Base-by-base conservation (phyloP, 257 asterid species). In the Verbascum thapsus region DNA sequence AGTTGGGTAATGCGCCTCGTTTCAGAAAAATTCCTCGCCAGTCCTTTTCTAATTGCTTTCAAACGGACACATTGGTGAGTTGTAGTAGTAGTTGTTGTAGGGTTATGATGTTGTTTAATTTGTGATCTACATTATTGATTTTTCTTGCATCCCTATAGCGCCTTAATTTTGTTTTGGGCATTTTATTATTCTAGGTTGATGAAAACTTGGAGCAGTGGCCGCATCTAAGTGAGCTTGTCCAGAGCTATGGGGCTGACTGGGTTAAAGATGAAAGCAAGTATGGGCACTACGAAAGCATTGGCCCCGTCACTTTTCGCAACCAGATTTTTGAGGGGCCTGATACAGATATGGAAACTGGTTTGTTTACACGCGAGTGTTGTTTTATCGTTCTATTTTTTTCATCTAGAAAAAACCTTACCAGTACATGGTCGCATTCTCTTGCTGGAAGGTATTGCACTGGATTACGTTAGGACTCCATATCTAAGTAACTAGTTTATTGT, bases 151-250 rank as follows among this genome's bases (percentile, higher is more conserved):
- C 62, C 48, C 64, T 3, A 42, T 19, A 19, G 48, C 26, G 45
- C 45, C 45, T 49, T 50, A 66, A 47, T 16, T 63, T 53, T 72
- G 40, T 17, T 19, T 55, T 61, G 19, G 19, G 5, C 43, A 3
- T 53, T 10, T 58, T 52, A 6, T 58, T 52, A 6, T 66, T 58
- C 50, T 63, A 94, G 99, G 81, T 90, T 43, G 96, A 90, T n/a
- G 97, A 87, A 45, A 84, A 83, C 81, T 77, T 90, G 88, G 97
- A 94, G 79, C 99, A 85, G 82, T 90, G 96, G 97, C 99, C 99
- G 52, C 99, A 94, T 82, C 71, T 94, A 66, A 94, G 84, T 57
- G 99, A 94, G 81, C 97, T 94, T 47, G 84, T 94, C 63, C 99
- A 94, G 72, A 82, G 97, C 79, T 90, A 89, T 66, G 83, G 84